Evolutionary conservation across 768 basidiomycete genomes (phyloP).

Genomic region (Suillus tomentosus): DNA sequence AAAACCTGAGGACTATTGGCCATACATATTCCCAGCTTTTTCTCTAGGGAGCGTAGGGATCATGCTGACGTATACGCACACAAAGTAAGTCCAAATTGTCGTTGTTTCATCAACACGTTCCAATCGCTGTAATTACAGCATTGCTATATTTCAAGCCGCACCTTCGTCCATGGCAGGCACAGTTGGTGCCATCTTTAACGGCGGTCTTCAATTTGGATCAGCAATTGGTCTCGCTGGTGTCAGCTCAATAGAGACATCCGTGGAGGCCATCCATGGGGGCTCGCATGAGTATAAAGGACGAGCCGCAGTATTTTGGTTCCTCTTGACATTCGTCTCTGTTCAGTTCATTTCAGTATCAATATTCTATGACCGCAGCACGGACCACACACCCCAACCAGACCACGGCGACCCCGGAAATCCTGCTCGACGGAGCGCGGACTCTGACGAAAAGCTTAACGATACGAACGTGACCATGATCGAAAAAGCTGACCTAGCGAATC

Average conservation of each 20-base stretch:
- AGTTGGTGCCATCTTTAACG: slow-evolving; percentile 57
- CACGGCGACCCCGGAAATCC: background rate
- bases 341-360: slow-evolving; percentile 34
- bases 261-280: slow-evolving; percentile 38
- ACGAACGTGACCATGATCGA: background rate
- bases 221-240: slow-evolving; percentile 53
- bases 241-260: slow-evolving; percentile 48
- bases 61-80: slow-evolving; percentile 47
- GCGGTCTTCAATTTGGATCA: slow-evolving; percentile 52
- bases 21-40: slow-evolving; percentile 51
- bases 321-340: slow-evolving; percentile 38
- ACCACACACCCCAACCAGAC: slow-evolving; percentile 10
- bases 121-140: slow-evolving; percentile 30
- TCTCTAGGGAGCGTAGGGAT: slow-evolving; percentile 47
- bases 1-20: slow-evolving; percentile 46
- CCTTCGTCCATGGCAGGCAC: slow-evolving; percentile 53
- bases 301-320: slow-evolving; percentile 47
- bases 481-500: background rate
- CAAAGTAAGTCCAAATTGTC: slow-evolving; percentile 41
- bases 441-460: background rate
- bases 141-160: slow-evolving; percentile 51
- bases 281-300: slow-evolving; percentile 40
- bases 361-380: slow-evolving; percentile 36
- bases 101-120: slow-evolving; percentile 1
- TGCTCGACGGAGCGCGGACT: background rate